Percentiles rank a stretch among this genome's conserved stretches.
Conservation (phyloP, 2,329 filamentous ascomycete genomes). For the Fusarium globosum region DNA sequence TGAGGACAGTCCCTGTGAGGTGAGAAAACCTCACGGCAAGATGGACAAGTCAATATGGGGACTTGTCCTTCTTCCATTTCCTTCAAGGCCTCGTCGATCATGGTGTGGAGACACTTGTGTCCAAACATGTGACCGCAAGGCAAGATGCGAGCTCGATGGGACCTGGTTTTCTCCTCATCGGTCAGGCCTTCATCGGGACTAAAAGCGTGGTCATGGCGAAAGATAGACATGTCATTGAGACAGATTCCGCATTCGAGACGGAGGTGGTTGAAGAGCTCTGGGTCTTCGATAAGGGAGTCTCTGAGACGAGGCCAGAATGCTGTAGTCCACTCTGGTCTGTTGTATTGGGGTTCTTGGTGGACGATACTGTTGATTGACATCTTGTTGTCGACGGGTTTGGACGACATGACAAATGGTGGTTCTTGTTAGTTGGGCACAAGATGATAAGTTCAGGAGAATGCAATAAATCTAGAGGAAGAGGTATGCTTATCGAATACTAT, state of each 20-base stretch:
- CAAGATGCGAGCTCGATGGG: constrained; percentile 19
- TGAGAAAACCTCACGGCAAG: constrained; percentile 6
- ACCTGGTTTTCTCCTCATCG: neutral
- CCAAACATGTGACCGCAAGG: constrained; percentile 40
- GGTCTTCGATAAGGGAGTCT: constrained; percentile 4
- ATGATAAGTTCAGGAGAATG: neutral
- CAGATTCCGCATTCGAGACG: constrained; percentile 26
- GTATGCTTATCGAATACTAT: fast-evolving
- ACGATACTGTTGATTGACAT: constrained; percentile 9
- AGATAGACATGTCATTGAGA: constrained; percentile 20
- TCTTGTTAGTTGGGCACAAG: neutral
- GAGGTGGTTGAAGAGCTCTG: neutral
- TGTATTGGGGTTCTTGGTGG: neutral
- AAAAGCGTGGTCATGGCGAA: constrained; percentile 4
- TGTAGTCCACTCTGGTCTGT: fast-evolving
- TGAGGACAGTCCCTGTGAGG: neutral
- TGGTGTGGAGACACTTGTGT: neutral
- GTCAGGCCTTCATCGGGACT: neutral
- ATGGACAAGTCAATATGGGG: neutral
- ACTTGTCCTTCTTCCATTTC: neutral
- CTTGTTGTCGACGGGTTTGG: neutral
- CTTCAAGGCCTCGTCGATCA: neutral
- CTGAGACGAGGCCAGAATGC: constrained; percentile 27
- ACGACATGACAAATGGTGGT: neutral
- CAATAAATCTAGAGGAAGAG: neutral